These are phyloP conservation scores for Massarina eburnea DNA, from an alignment of 2,329 filamentous ascomycete species.

Conservation along the genomic window DNA sequence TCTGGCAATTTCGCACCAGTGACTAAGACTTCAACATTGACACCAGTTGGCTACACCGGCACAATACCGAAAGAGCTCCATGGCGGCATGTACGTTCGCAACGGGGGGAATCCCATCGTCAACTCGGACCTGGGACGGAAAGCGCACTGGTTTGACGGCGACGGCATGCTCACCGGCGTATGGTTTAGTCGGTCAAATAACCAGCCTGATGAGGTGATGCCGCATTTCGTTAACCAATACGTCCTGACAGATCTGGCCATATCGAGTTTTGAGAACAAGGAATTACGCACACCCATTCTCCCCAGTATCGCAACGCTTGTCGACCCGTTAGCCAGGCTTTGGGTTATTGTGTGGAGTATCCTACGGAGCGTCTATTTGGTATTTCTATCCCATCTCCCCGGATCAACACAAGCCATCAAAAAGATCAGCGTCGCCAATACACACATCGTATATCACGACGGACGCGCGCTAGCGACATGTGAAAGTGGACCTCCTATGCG, in stretches of 20 bases:
- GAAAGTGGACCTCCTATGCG: constrained; percentile 72
- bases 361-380: constrained; percentile 61
- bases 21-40: constrained; percentile 56
- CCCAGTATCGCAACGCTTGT: constrained; percentile 69
- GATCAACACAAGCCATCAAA: constrained; percentile 60
- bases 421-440: constrained; percentile 74
- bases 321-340: constrained; percentile 57
- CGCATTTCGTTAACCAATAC: constrained; percentile 70
- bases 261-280: constrained; percentile 52
- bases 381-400: constrained; percentile 59
- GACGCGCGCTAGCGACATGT: constrained; percentile 68
- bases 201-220: constrained; percentile 40
- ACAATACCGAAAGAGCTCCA: constrained; percentile 64
- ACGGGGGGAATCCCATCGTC: constrained; percentile 68
- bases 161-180: constrained; percentile 73
- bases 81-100: constrained; percentile 71
- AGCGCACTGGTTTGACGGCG: constrained; percentile 74
- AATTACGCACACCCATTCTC: constrained; percentile 59
- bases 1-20: constrained; percentile 72
- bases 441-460: constrained; percentile 66
- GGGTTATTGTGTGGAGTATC: constrained; percentile 55
- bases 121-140: constrained; percentile 63
- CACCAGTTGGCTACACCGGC: constrained; percentile 60
- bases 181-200: constrained; percentile 52
- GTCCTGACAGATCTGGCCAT: constrained; percentile 68